Percentiles rank a stretch among this genome's conserved stretches.
Evolutionary conservation across 768 basidiomycete genomes (phyloP).

Genomic region (Dentipellis sp.): DNA sequence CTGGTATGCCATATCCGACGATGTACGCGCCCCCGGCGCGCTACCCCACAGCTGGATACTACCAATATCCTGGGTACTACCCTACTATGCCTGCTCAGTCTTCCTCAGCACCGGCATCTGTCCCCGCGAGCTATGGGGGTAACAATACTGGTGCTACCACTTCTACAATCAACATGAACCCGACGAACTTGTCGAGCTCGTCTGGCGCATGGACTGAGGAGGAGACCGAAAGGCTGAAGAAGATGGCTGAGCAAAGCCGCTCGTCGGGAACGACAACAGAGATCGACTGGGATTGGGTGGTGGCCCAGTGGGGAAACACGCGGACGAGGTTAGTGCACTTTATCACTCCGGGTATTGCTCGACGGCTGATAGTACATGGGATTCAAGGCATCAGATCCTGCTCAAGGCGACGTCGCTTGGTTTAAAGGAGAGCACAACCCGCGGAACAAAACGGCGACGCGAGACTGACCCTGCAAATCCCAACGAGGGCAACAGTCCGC

Average conservation of each 20-base stretch:
- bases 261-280: conserved; percentile 34
- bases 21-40: conserved; percentile 26
- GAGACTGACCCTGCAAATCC: conserved; percentile 18
- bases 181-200: conserved; percentile 30
- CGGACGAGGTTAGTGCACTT: conserved; percentile 50
- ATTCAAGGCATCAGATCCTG: conserved; percentile 66
- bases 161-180: conserved; percentile 10
- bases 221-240: conserved; percentile 61
- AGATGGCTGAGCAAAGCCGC: conserved; percentile 58
- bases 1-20: conserved; percentile 29
- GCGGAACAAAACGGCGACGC: conserved; percentile 53
- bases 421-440: conserved; percentile 64
- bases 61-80: conserved; percentile 40
- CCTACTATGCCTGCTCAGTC: conserved; percentile 10
- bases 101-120: conserved; percentile 19
- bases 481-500: conserved; percentile 2
- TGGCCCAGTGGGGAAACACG: conserved; percentile 62
- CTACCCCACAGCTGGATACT: conserved; percentile 60
- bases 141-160: conserved; percentile 4
- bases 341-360: not conserved
- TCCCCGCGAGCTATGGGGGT: conserved; percentile 15
- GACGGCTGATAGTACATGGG: not conserved
- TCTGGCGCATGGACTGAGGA: conserved; percentile 76
- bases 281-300: conserved; percentile 76
- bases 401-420: conserved; percentile 75